Conservation (phyloP, 495 filamentous ascomycete genomes). For the Chaetomium tenue region DNA sequence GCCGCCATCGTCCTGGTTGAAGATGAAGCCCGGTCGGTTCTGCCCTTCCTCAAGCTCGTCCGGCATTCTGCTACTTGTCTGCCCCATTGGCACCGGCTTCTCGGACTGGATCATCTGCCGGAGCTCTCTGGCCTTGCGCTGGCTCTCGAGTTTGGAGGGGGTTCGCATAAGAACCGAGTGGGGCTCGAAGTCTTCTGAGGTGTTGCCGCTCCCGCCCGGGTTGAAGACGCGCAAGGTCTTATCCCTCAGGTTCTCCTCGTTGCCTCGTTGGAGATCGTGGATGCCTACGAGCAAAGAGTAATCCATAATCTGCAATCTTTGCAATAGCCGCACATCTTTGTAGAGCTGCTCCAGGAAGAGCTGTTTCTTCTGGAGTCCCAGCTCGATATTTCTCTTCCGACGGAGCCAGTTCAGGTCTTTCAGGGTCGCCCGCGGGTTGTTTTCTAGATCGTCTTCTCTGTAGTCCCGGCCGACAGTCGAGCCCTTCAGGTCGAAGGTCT, state of each 20-base stretch:
- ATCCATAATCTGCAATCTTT: slow-evolving; percentile 94
- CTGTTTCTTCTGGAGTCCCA: slow-evolving; percentile 81
- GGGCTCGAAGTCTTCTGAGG: slow-evolving; percentile 50
- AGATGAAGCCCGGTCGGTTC: slow-evolving; percentile 57
- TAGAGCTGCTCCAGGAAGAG: slow-evolving; percentile 86
- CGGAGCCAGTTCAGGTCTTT: slow-evolving; percentile 98
- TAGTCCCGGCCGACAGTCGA: slow-evolving; percentile 92
- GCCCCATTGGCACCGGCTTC: slow-evolving; percentile 84
- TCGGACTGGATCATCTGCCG: slow-evolving; percentile 89
- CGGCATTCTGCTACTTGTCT: slow-evolving; percentile 81
- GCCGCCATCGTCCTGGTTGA: slow-evolving; percentile 92
- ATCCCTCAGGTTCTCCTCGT: slow-evolving; percentile 92
- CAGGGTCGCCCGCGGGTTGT: slow-evolving; percentile 87
- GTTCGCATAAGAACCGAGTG: slow-evolving; percentile 75
- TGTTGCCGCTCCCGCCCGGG: slow-evolving; percentile 67
- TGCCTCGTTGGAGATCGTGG: slow-evolving; percentile 83
- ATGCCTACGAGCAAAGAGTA: slow-evolving; percentile 95
- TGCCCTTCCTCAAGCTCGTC: slow-evolving; percentile 71
- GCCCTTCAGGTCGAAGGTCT: slow-evolving; percentile 97
- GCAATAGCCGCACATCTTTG: slow-evolving; percentile 78
- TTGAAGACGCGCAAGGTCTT: slow-evolving; percentile 96
- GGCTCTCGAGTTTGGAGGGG: slow-evolving; percentile 90
- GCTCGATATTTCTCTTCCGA: slow-evolving; percentile 77
- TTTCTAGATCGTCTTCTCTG: slow-evolving; percentile 79
- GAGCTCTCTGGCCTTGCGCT: slow-evolving; percentile 86